phyloP scores from a whole-genome alignment of 2,329 filamentous ascomycete species.

The Diplodia sapinea region DNA sequence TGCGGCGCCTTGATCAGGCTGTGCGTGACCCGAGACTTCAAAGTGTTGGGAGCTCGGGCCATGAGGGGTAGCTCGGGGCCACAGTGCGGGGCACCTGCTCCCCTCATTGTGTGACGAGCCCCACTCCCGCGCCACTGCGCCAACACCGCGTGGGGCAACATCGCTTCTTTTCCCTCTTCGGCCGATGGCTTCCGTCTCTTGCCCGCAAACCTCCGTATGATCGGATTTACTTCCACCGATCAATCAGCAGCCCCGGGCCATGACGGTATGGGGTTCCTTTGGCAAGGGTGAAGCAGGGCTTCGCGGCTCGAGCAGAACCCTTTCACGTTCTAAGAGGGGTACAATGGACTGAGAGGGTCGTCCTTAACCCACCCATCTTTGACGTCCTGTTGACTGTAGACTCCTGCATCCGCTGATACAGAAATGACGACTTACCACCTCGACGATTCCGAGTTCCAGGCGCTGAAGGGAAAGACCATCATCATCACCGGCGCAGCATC shows the following conservation, averaged over 20 bases:
- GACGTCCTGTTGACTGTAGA: not conserved
- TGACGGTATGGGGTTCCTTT: too few species aligned
- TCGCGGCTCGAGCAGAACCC: not conserved
- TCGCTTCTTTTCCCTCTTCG: not conserved
- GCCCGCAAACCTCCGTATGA: too few species aligned
- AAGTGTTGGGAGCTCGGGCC: conserved; percentile 5
- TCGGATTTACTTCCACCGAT: conserved; percentile 9
- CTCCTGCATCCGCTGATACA: too few species aligned
- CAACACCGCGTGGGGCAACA: conserved; percentile 9
- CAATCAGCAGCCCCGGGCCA: too few species aligned
- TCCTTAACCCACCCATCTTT: not conserved
- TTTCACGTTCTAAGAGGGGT: not conserved
- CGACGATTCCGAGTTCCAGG: conserved; percentile 10
- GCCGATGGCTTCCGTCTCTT: too few species aligned
- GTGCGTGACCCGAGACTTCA: not conserved
- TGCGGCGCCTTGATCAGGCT: not conserved
- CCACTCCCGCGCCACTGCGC: not conserved
- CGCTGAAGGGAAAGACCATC: conserved; percentile 35
- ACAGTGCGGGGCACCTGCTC: conserved; percentile 3
- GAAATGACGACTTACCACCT: conserved; percentile 20
- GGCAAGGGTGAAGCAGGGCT: too few species aligned
- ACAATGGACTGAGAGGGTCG: not conserved
- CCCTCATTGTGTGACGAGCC: not conserved
- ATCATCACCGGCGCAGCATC: conserved; percentile 38
- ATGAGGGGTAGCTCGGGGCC: conserved; percentile 16